phyloP scores from a whole-genome alignment of 805 yeast species.

The Wickerhamomyces kurtzmanii region DNA sequence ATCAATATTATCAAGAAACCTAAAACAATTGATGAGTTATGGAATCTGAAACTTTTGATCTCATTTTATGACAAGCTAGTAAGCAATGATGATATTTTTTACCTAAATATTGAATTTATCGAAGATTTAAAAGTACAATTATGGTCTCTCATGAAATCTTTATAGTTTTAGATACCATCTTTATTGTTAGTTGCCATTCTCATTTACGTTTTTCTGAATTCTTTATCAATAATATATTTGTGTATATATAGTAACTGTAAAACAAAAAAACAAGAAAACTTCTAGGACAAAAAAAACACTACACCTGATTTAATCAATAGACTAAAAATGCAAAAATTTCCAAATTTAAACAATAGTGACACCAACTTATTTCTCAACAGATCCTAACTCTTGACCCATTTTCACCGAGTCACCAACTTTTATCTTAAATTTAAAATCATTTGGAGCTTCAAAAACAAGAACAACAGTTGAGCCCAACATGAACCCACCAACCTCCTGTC shows the following conservation, averaged over 20 bases:
- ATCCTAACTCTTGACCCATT: constrained; percentile 78
- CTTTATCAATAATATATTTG: too few relatives aligned
- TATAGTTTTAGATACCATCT: too few relatives aligned
- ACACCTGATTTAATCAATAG: too few relatives aligned
- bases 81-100: constrained; percentile 26
- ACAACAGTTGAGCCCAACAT: constrained; percentile 96
- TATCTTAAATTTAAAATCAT: constrained; percentile 59
- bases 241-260: too few relatives aligned
- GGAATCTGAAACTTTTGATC: constrained; percentile 55
- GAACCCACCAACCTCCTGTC: constrained; percentile 96
- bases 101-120: constrained; percentile 38
- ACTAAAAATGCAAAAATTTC: too few relatives aligned
- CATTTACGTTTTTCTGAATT: too few relatives aligned
- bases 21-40: constrained; percentile 38
- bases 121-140: constrained; percentile 39
- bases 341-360: too few relatives aligned
- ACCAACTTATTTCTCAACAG: too few relatives aligned
- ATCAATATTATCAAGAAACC: constrained; percentile 31
- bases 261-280: too few relatives aligned
- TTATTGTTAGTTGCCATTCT: too few relatives aligned
- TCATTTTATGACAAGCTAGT: constrained; percentile 42
- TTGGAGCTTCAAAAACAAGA: constrained; percentile 92
- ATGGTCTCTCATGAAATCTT: constrained; percentile 15
- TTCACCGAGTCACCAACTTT: constrained; percentile 67
- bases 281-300: too few relatives aligned